Conservation (phyloP, 2,329 filamentous ascomycete genomes). For the Venturia nashicola region DNA sequence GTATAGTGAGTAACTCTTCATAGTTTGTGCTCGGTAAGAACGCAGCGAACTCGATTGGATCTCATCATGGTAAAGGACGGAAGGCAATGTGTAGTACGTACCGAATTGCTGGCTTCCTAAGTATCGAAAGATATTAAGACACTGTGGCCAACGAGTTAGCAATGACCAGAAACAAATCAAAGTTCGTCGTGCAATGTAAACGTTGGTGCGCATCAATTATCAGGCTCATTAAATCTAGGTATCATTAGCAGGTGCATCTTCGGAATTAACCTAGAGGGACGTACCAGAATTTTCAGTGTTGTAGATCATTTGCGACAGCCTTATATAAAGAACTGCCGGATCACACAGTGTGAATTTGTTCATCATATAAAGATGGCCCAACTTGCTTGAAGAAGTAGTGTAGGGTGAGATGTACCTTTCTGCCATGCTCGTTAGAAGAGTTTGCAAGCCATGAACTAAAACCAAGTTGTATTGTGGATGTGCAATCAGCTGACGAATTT, state of each 20-base stretch:
- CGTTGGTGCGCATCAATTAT: slow-evolving; percentile 21
- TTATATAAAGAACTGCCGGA: slow-evolving; percentile 36
- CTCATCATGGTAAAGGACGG: slow-evolving; percentile 39
- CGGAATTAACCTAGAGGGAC: slow-evolving; percentile 5
- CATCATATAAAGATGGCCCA: slow-evolving; percentile 43
- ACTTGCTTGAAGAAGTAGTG: slow-evolving; percentile 9
- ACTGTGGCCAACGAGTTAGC: neutral
- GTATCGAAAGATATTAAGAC: neutral
- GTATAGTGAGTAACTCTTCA: slow-evolving; percentile 40
- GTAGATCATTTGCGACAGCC: slow-evolving; percentile 40
- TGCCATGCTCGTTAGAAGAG: slow-evolving; percentile 14
- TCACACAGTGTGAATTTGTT: slow-evolving; percentile 63
- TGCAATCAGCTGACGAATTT: slow-evolving; percentile 52
- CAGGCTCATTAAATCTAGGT: slow-evolving; percentile 18
- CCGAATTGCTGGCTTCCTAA: neutral
- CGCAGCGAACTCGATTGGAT: slow-evolving; percentile 48
- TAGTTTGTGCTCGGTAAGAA: slow-evolving; percentile 47
- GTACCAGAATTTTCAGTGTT: slow-evolving; percentile 54
- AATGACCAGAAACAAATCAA: neutral
- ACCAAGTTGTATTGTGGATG: slow-evolving; percentile 7
- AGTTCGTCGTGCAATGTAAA: neutral
- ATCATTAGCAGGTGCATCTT: slow-evolving; percentile 15
- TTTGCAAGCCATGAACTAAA: slow-evolving; percentile 7
- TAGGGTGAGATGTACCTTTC: slow-evolving; percentile 6
- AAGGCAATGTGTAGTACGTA: slow-evolving; percentile 9